Base-by-base conservation (phyloP, 2,329 filamentous ascomycete species). In the Dissoconium aciculare region DNA sequence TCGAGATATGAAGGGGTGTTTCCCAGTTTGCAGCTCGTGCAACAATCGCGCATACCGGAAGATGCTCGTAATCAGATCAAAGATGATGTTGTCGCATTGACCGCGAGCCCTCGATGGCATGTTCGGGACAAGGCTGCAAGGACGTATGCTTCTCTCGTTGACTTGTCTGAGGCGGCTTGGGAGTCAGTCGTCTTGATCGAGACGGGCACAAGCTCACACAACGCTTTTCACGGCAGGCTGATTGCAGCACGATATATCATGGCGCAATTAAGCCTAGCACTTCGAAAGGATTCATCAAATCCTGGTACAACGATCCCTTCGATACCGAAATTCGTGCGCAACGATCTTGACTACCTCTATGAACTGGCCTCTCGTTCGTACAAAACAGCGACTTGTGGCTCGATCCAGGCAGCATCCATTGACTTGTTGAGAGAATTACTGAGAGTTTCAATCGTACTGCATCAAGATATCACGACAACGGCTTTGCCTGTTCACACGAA, bases 91-190 rank as follows among this genome's bases (percentile, higher is more conserved):
- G 53, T 66, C 5, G 62, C 60, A 25, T 74, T 85, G 32, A 62
- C 83, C 3, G 67, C 62, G 8, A 83, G 75, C 38, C 67, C 67
- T 1, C 69, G 82, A 11, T 89, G 82, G 82, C 78, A 84, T 48
- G 71, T 89, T 5, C 66, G 82, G 29, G 80, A 87, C 44, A 82
- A 85, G 51, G 78, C 81, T 1, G 79, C 81, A 0, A 66, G 78
- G 11, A 81, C 80, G 0, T 60, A 81, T 9, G 56, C 57, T 3
- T 49, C 52, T 4, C 38, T 64, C 6, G 36, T 50, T 15, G 13
- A 30, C 12, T 3, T 17, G 10, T 32, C 36, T 10, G 27, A 43
- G 5, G 32, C 35, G n/a, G 13, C 26, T 3, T 15, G n/a, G 3
- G 19, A 36, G 11, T n/a, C 45, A 2, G 17, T 30, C 11, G 14